Evolutionary conservation across 2,329 filamentous ascomycete species (phyloP).

Genomic region (Colletotrichum lini): DNA sequence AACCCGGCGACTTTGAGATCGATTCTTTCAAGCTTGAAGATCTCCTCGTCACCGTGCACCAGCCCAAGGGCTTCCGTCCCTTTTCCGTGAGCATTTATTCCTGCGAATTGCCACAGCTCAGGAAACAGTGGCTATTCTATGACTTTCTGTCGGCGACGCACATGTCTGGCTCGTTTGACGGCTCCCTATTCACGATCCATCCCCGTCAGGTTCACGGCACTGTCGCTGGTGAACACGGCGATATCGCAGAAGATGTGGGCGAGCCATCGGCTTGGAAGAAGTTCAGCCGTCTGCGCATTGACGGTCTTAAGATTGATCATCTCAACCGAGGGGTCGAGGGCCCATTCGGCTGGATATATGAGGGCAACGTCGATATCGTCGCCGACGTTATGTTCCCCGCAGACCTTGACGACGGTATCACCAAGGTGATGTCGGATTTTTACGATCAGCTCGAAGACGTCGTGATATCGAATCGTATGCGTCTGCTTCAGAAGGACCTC

Average conservation of each 20-base stretch:
- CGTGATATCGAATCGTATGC: conserved; percentile 82
- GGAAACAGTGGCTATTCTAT: conserved; percentile 98
- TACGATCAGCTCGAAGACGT: conserved; percentile 97
- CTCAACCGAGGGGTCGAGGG: conserved; percentile 93
- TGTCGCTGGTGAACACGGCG: conserved; percentile 72
- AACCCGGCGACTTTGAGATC: conserved; percentile 95
- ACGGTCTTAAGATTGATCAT: conserved; percentile 95
- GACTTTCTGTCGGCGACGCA: conserved; percentile 96
- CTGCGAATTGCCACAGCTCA: conserved; percentile 90
- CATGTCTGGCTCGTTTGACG: conserved; percentile 95
- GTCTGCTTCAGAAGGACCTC: conserved; percentile 67
- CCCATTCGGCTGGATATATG: conserved; percentile 97
- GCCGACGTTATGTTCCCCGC: conserved; percentile 95
- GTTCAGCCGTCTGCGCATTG: conserved; percentile 91
- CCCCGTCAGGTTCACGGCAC: conserved; percentile 90
- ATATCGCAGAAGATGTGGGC: conserved; percentile 70
- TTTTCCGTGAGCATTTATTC: conserved; percentile 97
- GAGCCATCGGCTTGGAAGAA: conserved; percentile 91
- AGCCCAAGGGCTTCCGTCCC: conserved; percentile 91
- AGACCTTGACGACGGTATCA: conserved; percentile 89
- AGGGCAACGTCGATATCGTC: conserved; percentile 96
- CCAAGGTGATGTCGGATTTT: conserved; percentile 96
- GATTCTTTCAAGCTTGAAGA: conserved; percentile 98
- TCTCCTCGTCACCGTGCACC: conserved; percentile 90
- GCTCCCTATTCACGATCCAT: conserved; percentile 97